Base-by-base conservation (phyloP, 805 yeast species). In the Candida tammaniensis region DNA sequence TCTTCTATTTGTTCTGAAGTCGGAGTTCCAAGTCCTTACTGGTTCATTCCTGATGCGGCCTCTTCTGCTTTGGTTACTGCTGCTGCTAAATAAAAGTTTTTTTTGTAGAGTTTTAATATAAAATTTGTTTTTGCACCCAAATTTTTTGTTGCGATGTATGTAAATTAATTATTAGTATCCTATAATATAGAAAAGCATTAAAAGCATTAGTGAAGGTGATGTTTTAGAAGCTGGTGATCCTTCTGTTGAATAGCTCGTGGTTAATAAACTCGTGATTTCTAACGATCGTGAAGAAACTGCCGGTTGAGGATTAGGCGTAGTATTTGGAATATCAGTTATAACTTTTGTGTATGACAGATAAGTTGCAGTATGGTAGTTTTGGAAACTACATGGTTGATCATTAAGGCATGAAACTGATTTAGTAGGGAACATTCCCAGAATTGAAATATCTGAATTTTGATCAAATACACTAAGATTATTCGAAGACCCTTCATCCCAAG, bases 11-110 rank as follows among this genome's bases (percentile, higher is more conserved):
- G 68, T 32, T 42, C 46, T 7, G 10, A 19, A 12, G 46, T 30
- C 17, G 46, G 68, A 43, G 66, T 55, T 31, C 44, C 46, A 36
- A 39, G 43, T 24, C 66, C 66, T 38, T 61, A 54, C 48, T 59
- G 64, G 64, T 43, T 47, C 41, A 42, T 59, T 30, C 49, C 54
- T 32, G 43, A 49, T 19, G 28, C 53, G 17, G 54, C 52, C 8
- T 30, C 42, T 15, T 36, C 43, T 17, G 42, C 54, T 10, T 49
- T 60, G 44, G 47, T 35, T 14, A 26, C 47, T 24, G 67, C 66
- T 33, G 46, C 25, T 17, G 33, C 32, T 27, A 22, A 5, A 3
- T 24, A 22, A 17, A 5, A 10, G 22, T 7, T 17, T 12, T 27
- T 9, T 20, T n/a, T 27, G 23, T 4, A 27, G 20, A 16, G n/a